These are phyloP conservation scores for Calophaca sinica DNA, from an alignment of 306 rosid genomes.

Conservation along the genomic window DNA sequence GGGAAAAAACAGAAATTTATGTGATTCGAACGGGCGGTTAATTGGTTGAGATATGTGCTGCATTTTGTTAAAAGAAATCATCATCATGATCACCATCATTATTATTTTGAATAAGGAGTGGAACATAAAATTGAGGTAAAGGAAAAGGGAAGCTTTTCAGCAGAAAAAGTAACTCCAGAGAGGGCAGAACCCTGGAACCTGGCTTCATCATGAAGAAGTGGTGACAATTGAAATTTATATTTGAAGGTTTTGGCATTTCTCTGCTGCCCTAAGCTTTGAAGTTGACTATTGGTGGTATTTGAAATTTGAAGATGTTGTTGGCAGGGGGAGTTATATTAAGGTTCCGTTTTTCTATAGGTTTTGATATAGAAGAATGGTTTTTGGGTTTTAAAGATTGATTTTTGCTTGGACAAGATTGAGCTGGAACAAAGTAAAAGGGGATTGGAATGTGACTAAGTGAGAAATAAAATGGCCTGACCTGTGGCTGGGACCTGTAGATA, in stretches of 20 bases:
- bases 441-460: no score
- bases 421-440: background rate
- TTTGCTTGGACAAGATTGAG: background rate
- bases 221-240: no score
- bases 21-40: background rate
- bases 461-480: background rate
- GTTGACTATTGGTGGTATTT: slow-evolving; percentile 35
- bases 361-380: slow-evolving; percentile 4
- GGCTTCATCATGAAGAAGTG: no score
- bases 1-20: background rate
- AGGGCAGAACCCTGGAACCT: background rate
- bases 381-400: slow-evolving; percentile 23
- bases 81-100: background rate
- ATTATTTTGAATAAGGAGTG: slow-evolving; percentile 13
- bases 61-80: background rate
- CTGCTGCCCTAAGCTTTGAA: slow-evolving; percentile 8
- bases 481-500: background rate
- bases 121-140: slow-evolving; percentile 11
- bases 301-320: slow-evolving; percentile 25
- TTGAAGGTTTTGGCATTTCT: background rate
- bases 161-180: background rate
- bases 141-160: background rate
- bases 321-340: background rate
- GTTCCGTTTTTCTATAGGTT: slow-evolving; percentile 17
- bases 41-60: slow-evolving; percentile 35